Evolutionary conservation across 2,329 filamentous ascomycete species (phyloP).

Genomic region (Penicillium sumatraense): DNA sequence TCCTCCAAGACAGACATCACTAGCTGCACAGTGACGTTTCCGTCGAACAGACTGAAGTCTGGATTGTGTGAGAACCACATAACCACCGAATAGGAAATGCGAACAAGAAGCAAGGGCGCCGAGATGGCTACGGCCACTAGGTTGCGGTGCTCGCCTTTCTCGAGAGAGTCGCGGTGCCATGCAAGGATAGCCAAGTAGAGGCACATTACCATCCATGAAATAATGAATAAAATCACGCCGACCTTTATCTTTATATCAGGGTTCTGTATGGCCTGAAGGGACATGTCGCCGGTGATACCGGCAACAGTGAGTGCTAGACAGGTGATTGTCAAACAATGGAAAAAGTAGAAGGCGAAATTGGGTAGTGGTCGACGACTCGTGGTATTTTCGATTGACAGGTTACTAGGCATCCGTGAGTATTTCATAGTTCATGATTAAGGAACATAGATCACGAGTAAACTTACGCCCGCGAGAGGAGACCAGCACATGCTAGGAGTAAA

Average conservation of each 20-base stretch:
- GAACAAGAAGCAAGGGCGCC: slow-evolving; percentile 35
- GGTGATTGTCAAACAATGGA: background rate
- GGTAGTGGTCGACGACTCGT: background rate
- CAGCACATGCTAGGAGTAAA: slow-evolving; percentile 18
- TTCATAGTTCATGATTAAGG: background rate
- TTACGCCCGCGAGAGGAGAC: slow-evolving; percentile 23
- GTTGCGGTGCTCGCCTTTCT: slow-evolving; percentile 32
- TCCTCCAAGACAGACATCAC: slow-evolving; percentile 38
- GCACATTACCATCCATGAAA: slow-evolving; percentile 1
- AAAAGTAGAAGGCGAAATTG: background rate
- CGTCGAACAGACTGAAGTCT: slow-evolving; percentile 27
- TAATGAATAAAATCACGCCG: slow-evolving; percentile 3
- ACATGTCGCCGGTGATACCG: background rate
- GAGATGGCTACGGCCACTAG: slow-evolving; percentile 33
- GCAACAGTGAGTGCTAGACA: background rate
- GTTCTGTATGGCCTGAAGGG: background rate
- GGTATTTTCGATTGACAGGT: slow-evolving; percentile 11
- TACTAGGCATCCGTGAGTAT: background rate
- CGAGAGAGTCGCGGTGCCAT: slow-evolving; percentile 28
- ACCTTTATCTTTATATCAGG: background rate
- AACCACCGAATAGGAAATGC: slow-evolving; percentile 37
- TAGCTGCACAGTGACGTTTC: slow-evolving; percentile 31
- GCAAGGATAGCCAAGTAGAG: slow-evolving; percentile 11
- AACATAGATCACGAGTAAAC: slow-evolving; percentile 1
- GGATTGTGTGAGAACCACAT: slow-evolving; percentile 29